Evolutionary conservation across 78 protist species (phyloP), one percentile per base, ranked within the genome.

Genomic region (Diacronema lutheri): DNA sequence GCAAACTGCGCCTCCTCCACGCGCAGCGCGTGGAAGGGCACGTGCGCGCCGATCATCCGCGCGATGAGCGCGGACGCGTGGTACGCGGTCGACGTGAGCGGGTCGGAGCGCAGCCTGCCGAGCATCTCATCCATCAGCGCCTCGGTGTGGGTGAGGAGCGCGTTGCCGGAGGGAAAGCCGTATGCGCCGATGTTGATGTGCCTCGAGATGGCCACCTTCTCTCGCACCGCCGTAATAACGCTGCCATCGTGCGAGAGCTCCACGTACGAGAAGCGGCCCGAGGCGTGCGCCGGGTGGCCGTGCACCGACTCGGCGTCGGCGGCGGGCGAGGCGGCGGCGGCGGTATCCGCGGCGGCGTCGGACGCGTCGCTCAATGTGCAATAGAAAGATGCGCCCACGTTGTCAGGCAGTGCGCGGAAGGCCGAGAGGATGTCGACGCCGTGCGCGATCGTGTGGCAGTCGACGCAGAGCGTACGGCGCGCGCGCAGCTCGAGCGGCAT

Each of bases 181-280:
- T 68, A 68, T 3, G 76, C 76, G 41, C 76, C 76, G 44, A 33
- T 9, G 76, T 68, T 68, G 55, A 44, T 44, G 16, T 23, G 0
- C 40, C 19, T 23, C 25, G 76, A 68, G 76, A 68, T 68, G 3
- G 76, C 76, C 11, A 23, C 62, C 25, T 21, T 57, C n/a, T 57
- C 62, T 1, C 25, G n/a, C 62, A 14, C 11, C 62, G 4, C 6
- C 62, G 2, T 13, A 1, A 14, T 57, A 4, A 13, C 62, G 19
- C 62, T 55, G 58, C 25, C 62, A 4, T 57, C n/a, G 25, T 57
- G 4, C 23, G 25, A 26, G n/a, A 68, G 55, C 55, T 21, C 50
- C 76, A 68, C n/a, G 76, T 68, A 68, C 33, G 76, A 68, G 50
- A 33, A 68, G 55, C 37, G 26, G 50, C 40, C 76, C 16, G 50